Evolutionary conservation across 225 moss, liverwort and hornwort species (phyloP), one percentile per base, ranked within the genome.

Genomic region (Takakia lepidozioides): DNA sequence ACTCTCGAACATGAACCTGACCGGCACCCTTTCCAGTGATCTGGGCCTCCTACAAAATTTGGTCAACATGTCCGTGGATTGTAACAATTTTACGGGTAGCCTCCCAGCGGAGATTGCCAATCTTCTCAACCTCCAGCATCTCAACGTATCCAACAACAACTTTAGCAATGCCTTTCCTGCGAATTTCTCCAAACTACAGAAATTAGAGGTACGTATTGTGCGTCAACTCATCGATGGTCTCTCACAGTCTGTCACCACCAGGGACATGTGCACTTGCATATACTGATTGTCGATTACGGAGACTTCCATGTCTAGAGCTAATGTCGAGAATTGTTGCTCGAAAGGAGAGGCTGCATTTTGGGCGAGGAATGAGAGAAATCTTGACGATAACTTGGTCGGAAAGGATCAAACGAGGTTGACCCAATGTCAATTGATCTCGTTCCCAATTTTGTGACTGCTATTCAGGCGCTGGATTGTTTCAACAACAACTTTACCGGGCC

Each of bases 81-180:
- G 70, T 49, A 93, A 93, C 73, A 93, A 88, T 61, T 88, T 93
- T 60, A 93, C 83, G 0, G 93, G 75, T 7, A 34, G 43, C 13
- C 59, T 93, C 0, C 88, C 93, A 1, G 40, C 22, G 3, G 78
- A 81, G 48, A 58, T 88, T 13, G 59, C 46, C 5, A 32, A 5
- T 6, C 73, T 93, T 5, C 27, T 54, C 3, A 56, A 59, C 1
- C 55, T 93, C 52, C 68, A 62, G 25, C 73, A 69, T 41, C 42
- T 93, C 32, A 93, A 93, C 58, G 68, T 85, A 23, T 85, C 81
- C 42, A 69, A 63, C 38, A 88, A 88, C 60, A 40, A 43, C 41
- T 93, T 93, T 71, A 66, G 69, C 5, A 55, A 45, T 4, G 30
- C 21, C 5, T 59, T 93, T 3, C 83, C 88, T 16, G 62, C 57